Conservation (phyloP, 1,139 yeast genomes). For the Citeromyces siamensis region DNA sequence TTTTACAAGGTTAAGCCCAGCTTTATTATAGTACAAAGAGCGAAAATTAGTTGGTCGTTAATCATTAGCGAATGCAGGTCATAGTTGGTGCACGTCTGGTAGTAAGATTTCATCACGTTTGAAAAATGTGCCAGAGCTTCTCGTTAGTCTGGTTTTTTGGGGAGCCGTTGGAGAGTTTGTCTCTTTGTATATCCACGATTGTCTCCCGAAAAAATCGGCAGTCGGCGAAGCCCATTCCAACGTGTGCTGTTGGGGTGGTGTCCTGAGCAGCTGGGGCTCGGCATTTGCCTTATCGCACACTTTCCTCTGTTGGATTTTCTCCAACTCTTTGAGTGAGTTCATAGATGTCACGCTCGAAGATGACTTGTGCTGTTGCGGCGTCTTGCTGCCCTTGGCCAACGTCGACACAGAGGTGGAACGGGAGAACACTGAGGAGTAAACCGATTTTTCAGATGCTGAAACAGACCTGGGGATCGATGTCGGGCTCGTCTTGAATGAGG, state of each 20-base stretch:
- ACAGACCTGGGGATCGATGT: constrained; percentile 2
- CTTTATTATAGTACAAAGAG: constrained; percentile 2
- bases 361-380: constrained; percentile 5
- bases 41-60: constrained; percentile 3
- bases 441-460: constrained; percentile 7
- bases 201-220: constrained; percentile 8
- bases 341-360: constrained; percentile 4
- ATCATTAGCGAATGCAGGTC: constrained; percentile 3
- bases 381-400: constrained; percentile 8
- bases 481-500: constrained; percentile 36
- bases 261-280: not conserved
- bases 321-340: constrained; percentile 7
- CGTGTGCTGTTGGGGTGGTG: constrained; percentile 4
- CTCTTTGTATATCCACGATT: constrained; percentile 9
- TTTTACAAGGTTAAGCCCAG: too few species aligned
- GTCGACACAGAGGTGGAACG: constrained; percentile 14
- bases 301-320: constrained; percentile 7
- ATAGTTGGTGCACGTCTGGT: constrained; percentile 2
- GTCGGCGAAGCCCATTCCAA: constrained; percentile 7
- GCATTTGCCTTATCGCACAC: constrained; percentile 3
- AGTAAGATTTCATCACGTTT: not conserved
- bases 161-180: constrained; percentile 2
- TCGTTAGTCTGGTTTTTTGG: not conserved
- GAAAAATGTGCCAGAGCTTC: constrained; percentile 1
- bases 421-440: constrained; percentile 15